phyloP scores from a whole-genome alignment of 2,329 filamentous ascomycete genomes.

The Sporothrix protearum region DNA sequence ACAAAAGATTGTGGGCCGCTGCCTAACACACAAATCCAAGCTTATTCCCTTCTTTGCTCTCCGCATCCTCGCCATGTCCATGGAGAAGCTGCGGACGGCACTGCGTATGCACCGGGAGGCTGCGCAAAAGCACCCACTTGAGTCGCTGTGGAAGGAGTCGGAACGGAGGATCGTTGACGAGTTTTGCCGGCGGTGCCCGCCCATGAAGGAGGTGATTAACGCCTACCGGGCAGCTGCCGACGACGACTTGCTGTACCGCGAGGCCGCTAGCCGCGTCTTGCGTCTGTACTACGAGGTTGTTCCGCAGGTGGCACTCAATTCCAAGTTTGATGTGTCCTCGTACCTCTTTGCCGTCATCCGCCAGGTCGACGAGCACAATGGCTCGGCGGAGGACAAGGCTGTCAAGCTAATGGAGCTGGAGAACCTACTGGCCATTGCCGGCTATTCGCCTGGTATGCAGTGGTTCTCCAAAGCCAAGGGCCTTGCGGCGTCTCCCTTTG shows the following conservation, averaged over 20 bases:
- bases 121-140: background rate
- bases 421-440: slow-evolving; percentile 75
- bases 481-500: slow-evolving; percentile 65
- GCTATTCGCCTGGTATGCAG: slow-evolving; percentile 76
- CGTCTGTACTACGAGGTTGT: slow-evolving; percentile 80
- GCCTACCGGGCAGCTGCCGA: slow-evolving; percentile 67
- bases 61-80: slow-evolving; percentile 70
- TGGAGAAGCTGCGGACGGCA: slow-evolving; percentile 70
- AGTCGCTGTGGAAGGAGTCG: slow-evolving; percentile 64
- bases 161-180: slow-evolving; percentile 64
- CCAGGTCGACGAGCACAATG: slow-evolving; percentile 53
- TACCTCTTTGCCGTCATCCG: slow-evolving; percentile 67
- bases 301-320: slow-evolving; percentile 73
- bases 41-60: slow-evolving; percentile 82
- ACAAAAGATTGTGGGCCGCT: slow-evolving; percentile 73
- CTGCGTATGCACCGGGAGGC: slow-evolving; percentile 58
- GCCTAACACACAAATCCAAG: slow-evolving; percentile 71
- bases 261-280: slow-evolving; percentile 73
- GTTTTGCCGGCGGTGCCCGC: slow-evolving; percentile 74
- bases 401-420: slow-evolving; percentile 71
- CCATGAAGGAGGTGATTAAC: slow-evolving; percentile 74
- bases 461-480: slow-evolving; percentile 79
- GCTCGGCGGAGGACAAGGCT: slow-evolving; percentile 46
- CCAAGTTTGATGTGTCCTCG: slow-evolving; percentile 83
- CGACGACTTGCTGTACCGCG: slow-evolving; percentile 69